These are phyloP conservation scores for Phialemoniopsis sp. DNA, from an alignment of 2,329 filamentous ascomycete species.

Conservation along the genomic window DNA sequence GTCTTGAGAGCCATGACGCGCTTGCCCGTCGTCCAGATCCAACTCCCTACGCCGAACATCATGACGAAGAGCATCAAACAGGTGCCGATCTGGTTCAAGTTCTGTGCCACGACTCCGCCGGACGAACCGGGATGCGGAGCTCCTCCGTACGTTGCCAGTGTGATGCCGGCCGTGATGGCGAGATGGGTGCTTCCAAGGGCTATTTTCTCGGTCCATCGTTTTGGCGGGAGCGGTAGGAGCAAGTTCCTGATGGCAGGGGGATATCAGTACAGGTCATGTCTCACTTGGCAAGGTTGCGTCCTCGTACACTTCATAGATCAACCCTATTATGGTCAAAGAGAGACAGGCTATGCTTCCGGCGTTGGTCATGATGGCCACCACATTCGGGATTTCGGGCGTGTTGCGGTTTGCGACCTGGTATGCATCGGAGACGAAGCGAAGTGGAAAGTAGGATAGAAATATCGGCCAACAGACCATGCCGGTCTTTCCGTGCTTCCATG, in stretches of 20 bases:
- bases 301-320: constrained; percentile 21
- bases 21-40: constrained; percentile 14
- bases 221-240: constrained; percentile 10
- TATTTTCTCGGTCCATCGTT: constrained; percentile 13
- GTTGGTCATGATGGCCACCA: constrained; percentile 18
- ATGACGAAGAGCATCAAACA: constrained; percentile 15
- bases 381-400: constrained; percentile 13
- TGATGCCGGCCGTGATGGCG: constrained; percentile 14
- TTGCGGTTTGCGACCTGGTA: constrained; percentile 15
- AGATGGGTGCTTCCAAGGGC: constrained; percentile 15
- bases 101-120: constrained; percentile 9
- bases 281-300: too few species aligned
- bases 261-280: too few species aligned
- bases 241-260: too few species aligned
- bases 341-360: constrained; percentile 19
- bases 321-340: constrained; percentile 16
- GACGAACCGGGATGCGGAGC: constrained; percentile 5
- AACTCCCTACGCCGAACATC: constrained; percentile 10
- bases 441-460: constrained; percentile 14
- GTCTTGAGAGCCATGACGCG: constrained; percentile 5
- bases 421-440: constrained; percentile 16
- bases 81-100: constrained; percentile 13
- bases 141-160: constrained; percentile 12
- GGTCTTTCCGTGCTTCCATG: constrained; percentile 20
- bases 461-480: constrained; percentile 24